Conservation (phyloP, 1,139 yeast genomes). For the Geotrichum reessii region DNA sequence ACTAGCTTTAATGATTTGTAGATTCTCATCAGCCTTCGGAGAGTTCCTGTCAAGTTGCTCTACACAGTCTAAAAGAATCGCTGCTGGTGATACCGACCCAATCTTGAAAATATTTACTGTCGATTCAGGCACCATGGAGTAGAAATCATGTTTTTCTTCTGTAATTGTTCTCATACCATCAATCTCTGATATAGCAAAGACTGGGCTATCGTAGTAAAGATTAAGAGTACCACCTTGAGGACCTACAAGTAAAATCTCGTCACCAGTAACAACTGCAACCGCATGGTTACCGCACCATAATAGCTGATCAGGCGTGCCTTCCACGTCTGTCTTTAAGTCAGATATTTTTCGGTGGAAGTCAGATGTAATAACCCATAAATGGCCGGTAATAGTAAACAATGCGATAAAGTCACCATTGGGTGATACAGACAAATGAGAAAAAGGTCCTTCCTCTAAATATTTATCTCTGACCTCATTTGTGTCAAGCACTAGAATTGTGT, state of each 20-base stretch:
- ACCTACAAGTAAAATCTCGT: conserved; percentile 65
- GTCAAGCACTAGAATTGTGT: conserved; percentile 27
- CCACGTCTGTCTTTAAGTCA: conserved; percentile 41
- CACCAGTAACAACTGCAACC: conserved; percentile 52
- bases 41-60: conserved; percentile 65
- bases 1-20: conserved; percentile 48
- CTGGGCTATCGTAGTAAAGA: conserved; percentile 42
- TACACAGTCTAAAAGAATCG: conserved; percentile 75
- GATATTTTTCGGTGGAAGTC: conserved; percentile 49
- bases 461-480: conserved; percentile 28
- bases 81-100: conserved; percentile 80
- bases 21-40: conserved; percentile 78
- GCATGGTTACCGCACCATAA: conserved; percentile 90
- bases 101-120: conserved; percentile 64
- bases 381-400: conserved; percentile 43
- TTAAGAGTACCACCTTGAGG: conserved; percentile 57
- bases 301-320: conserved; percentile 41
- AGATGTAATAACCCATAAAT: conserved; percentile 50
- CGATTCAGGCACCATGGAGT: conserved; percentile 56
- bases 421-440: conserved; percentile 48
- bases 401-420: conserved; percentile 61
- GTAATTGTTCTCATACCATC: conserved; percentile 74
- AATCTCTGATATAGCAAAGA: conserved; percentile 45
- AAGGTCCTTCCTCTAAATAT: conserved; percentile 51
- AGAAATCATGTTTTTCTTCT: conserved; percentile 51